Evolutionary conservation across 129 eudicot species (phyloP).

Genomic region (Scalesia atractyloides): DNA sequence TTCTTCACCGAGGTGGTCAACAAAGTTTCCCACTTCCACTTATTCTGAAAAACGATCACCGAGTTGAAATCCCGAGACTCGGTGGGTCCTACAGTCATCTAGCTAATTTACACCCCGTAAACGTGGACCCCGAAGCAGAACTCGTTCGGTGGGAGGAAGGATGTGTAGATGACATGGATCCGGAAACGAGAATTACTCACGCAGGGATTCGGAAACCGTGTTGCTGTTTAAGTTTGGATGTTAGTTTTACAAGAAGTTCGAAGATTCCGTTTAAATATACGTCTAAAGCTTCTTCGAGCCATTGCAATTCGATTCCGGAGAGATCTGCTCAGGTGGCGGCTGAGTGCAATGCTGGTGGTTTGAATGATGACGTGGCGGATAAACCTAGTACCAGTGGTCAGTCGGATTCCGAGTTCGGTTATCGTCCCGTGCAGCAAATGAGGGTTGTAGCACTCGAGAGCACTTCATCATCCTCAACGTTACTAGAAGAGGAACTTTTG

Average conservation of each 20-base stretch:
- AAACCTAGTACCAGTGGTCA: slow-evolving; percentile 98
- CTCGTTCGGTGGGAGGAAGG: slow-evolving; percentile 99
- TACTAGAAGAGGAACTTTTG: slow-evolving; percentile 93
- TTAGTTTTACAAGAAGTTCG: slow-evolving; percentile 49
- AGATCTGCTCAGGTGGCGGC: slow-evolving; percentile 91
- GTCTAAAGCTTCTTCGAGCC: slow-evolving; percentile 68
- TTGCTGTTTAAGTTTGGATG: slow-evolving; percentile 86
- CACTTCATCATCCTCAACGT: slow-evolving; percentile 65
- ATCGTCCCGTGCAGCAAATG: slow-evolving; percentile 66
- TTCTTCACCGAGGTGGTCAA: slow-evolving; percentile 94
- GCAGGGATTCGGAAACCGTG: slow-evolving; percentile 70
- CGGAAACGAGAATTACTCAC: slow-evolving; percentile 69
- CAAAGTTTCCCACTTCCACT: slow-evolving; percentile 83
- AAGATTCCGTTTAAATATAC: slow-evolving; percentile 54
- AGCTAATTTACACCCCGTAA: slow-evolving; percentile 55
- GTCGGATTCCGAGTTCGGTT: slow-evolving; percentile 74
- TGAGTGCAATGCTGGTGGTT: slow-evolving; percentile 76
- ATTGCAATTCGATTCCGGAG: slow-evolving; percentile 72
- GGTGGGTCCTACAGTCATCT: slow-evolving; percentile 90
- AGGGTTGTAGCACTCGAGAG: slow-evolving; percentile 67
- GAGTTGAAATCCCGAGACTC: slow-evolving; percentile 77
- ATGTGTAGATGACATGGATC: slow-evolving; percentile 64
- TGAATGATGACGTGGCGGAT: slow-evolving; percentile 87
- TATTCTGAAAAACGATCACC: slow-evolving; percentile 78
- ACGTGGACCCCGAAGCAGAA: slow-evolving; percentile 61